Evolutionary conservation across 495 filamentous ascomycete genomes (phyloP), one percentile per base, ranked within the genome.

Genomic region (Pyronema omphalodes): DNA sequence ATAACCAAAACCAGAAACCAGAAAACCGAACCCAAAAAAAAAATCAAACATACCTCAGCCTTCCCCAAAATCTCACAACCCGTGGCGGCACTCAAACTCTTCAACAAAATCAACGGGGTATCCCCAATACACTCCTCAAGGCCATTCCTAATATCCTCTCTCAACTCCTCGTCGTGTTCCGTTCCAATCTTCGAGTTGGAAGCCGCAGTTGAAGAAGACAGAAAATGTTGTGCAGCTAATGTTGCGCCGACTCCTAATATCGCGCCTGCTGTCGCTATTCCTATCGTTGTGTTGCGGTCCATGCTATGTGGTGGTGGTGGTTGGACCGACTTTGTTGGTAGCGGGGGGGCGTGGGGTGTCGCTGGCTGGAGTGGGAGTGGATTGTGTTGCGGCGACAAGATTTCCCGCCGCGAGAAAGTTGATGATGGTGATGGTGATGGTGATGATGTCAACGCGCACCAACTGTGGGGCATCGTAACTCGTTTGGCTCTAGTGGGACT

Each of bases 51-150:
- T 73, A 80, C 79, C 67, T 99, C 91, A 41, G 88, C 88, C 67
- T 99, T 99, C 53, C 78, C 93, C 8, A 96, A 72, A 66, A 99
- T 96, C 54, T 80, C 80, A 63, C 91, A 89, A 17, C 88, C 88
- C 1, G 91, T 95, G n/a, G 80, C 88, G 17, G 87, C 83, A 3
- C 84, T 93, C 35, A 99, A 74, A 44, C 81, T 85, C 63, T 82
- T 86, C 67, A 99, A 88, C 44, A 78, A 76, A 59, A 99, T 75
- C 0, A 99, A 71, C 2, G 88, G 93, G 7, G 91, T 99, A 66
- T 93, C 86, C 50, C 91, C 93, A 61, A 99, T 94, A 61, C 81
- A 84, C 37, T 84, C 87, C 67, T 94, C 86, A 55, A 99, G 83
- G 1, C 89, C 93, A 39, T 85, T 78, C 7, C 60, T 58, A 52